Evolutionary conservation across 495 filamentous ascomycete genomes (phyloP).

Genomic region (Niebla homalea): DNA sequence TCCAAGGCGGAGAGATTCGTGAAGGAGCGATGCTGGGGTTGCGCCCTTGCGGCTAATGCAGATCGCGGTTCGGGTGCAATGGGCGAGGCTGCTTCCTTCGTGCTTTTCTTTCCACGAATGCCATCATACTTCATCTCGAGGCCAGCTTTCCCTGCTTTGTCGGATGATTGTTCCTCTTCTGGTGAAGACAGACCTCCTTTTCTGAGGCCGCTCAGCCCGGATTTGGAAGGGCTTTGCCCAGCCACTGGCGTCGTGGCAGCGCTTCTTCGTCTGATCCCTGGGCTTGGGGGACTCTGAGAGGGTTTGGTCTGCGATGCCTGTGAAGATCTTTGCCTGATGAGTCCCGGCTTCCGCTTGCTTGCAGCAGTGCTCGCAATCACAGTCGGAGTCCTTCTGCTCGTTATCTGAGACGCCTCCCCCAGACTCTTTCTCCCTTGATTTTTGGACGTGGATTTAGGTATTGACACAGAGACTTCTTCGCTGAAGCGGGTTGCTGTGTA

Average conservation of each 20-base stretch:
- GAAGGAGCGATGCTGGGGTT: constrained; percentile 4
- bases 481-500: constrained; percentile 11
- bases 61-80: constrained; percentile 12
- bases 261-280: not conserved
- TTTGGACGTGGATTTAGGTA: constrained; percentile 4
- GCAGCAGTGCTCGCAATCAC: constrained; percentile 21
- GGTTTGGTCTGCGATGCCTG: constrained; percentile 14
- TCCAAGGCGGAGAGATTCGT: constrained; percentile 6
- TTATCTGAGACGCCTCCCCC: constrained; percentile 11
- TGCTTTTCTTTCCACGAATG: not conserved
- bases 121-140: not conserved
- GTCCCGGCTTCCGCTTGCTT: constrained; percentile 28
- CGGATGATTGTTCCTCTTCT: not conserved
- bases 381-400: constrained; percentile 22
- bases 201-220: not conserved
- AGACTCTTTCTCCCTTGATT: constrained; percentile 1
- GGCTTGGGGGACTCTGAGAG: constrained; percentile 10
- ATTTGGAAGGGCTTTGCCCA: constrained; percentile 1
- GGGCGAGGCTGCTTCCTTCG: not conserved
- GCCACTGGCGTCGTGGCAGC: not conserved
- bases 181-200: not conserved
- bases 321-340: constrained; percentile 32
- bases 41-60: constrained; percentile 11
- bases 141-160: not conserved
- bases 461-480: constrained; percentile 12